Evolutionary conservation across 768 basidiomycete genomes (phyloP).

Genomic region (Pleurotus giganteus): DNA sequence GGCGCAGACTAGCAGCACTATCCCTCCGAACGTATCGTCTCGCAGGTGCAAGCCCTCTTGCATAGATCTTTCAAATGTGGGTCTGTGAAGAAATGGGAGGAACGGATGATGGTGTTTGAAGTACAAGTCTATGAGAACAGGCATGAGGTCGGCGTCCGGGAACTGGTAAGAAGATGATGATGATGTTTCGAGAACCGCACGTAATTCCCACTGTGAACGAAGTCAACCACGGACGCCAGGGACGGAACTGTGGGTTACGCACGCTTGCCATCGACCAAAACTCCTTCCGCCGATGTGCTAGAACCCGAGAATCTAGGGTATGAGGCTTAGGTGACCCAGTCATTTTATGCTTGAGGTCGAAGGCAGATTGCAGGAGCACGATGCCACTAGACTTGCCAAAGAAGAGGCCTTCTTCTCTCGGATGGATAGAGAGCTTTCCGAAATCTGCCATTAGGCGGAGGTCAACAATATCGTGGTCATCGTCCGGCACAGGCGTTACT

Average conservation of each 20-base stretch:
- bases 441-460: constrained; percentile 29
- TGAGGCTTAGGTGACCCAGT: constrained; percentile 30
- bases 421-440: constrained; percentile 34
- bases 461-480: constrained; percentile 25
- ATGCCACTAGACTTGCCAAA: constrained; percentile 53
- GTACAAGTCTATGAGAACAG: constrained; percentile 56
- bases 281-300: constrained; percentile 37
- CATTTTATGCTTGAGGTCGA: constrained; percentile 55
- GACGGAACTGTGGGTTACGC: constrained; percentile 13
- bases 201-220: constrained; percentile 29
- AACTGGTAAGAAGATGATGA: constrained; percentile 34
- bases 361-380: constrained; percentile 50
- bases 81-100: constrained; percentile 70
- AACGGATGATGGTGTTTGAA: constrained; percentile 56
- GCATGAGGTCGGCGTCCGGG: constrained; percentile 55
- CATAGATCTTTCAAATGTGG: constrained; percentile 58
- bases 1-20: constrained; percentile 45
- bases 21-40: constrained; percentile 43
- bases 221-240: background rate
- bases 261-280: constrained; percentile 52
- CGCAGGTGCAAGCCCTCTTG: constrained; percentile 45
- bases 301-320: constrained; percentile 18
- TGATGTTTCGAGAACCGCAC: constrained; percentile 18
- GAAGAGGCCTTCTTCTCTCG: constrained; percentile 35
- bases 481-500: constrained; percentile 18